Evolutionary conservation across 2,329 filamentous ascomycete genomes (phyloP).

Genomic region (Colletotrichum sp.): DNA sequence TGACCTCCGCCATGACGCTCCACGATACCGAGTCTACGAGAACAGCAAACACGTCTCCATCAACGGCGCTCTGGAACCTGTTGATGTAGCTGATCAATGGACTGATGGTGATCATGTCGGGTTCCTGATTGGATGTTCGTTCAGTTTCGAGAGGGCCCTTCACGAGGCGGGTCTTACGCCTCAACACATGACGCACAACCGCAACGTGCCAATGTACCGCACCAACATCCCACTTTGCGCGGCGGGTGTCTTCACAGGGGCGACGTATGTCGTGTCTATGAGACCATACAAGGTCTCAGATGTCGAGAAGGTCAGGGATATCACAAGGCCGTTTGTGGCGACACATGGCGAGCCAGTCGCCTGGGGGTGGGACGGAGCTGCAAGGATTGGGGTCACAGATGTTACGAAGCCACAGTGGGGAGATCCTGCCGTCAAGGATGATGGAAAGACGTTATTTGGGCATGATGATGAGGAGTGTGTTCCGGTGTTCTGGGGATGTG

Average conservation of each 20-base stretch:
- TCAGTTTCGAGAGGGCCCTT: conserved; percentile 66
- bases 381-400: conserved; percentile 58
- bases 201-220: conserved; percentile 67
- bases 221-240: conserved; percentile 61
- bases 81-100: conserved; percentile 58
- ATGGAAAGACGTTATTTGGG: conserved; percentile 39
- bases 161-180: conserved; percentile 53
- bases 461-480: conserved; percentile 44
- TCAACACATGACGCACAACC: conserved; percentile 49
- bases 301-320: conserved; percentile 55
- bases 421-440: conserved; percentile 45
- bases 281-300: conserved; percentile 57
- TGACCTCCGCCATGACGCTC: conserved; percentile 63
- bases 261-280: conserved; percentile 68
- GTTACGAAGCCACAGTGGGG: conserved; percentile 62
- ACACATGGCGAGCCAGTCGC: conserved; percentile 70
- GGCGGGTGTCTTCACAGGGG: conserved; percentile 60
- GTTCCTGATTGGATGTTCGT: conserved; percentile 69
- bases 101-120: conserved; percentile 58
- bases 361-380: conserved; percentile 66
- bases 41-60: conserved; percentile 39
- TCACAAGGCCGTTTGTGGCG: conserved; percentile 58
- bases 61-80: conserved; percentile 29
- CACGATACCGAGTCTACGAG: conserved; percentile 64
- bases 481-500: conserved; percentile 68